A percentile compares a stretch with the other conserved stretches of the same genome.
Conservation (phyloP, 2,329 filamentous ascomycete species). For the Neonectria coccinea region DNA sequence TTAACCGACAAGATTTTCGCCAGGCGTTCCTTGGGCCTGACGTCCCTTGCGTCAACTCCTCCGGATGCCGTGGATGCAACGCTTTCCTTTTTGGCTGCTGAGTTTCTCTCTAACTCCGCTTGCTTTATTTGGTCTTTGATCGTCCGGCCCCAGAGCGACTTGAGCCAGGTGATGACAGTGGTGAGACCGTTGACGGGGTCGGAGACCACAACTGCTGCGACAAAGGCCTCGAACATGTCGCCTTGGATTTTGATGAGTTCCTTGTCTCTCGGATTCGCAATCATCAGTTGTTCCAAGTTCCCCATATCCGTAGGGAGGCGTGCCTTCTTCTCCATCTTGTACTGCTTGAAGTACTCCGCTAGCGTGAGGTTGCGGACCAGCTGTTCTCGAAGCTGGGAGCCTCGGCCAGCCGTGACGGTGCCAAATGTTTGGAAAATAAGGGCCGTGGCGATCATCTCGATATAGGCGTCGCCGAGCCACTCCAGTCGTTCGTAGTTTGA, state of each 20-base stretch:
- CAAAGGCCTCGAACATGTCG: conserved; percentile 92
- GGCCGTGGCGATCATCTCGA: conserved; percentile 80
- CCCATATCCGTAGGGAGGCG: conserved; percentile 63
- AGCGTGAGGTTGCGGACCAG: conserved; percentile 86
- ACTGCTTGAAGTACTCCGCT: conserved; percentile 74
- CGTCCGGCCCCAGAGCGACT: conserved; percentile 76
- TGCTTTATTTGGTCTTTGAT: conserved; percentile 66
- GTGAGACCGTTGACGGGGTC: conserved; percentile 72
- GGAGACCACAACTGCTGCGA: conserved; percentile 80
- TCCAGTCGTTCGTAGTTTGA: conserved; percentile 83
- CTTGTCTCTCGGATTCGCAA: conserved; percentile 56
- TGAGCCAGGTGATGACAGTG: conserved; percentile 77
- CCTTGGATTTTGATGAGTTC: conserved; percentile 79
- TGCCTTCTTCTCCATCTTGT: conserved; percentile 76
- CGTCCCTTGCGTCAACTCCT: conserved; percentile 13
- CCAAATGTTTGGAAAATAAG: conserved; percentile 81
- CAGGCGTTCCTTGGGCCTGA: conserved; percentile 48
- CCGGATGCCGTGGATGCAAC: background rate
- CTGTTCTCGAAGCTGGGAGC: conserved; percentile 80
- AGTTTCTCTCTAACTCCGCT: conserved; percentile 49
- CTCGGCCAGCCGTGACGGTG: conserved; percentile 72
- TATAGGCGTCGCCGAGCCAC: conserved; percentile 88
- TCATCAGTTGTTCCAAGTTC: conserved; percentile 42
- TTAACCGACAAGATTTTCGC: conserved; percentile 61
- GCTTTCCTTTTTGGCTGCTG: background rate